Evolutionary conservation across 192 early-diverging fungal genomes (phyloP), one percentile per base, ranked within the genome.

Genomic region (Entomortierella chlamydospora): DNA sequence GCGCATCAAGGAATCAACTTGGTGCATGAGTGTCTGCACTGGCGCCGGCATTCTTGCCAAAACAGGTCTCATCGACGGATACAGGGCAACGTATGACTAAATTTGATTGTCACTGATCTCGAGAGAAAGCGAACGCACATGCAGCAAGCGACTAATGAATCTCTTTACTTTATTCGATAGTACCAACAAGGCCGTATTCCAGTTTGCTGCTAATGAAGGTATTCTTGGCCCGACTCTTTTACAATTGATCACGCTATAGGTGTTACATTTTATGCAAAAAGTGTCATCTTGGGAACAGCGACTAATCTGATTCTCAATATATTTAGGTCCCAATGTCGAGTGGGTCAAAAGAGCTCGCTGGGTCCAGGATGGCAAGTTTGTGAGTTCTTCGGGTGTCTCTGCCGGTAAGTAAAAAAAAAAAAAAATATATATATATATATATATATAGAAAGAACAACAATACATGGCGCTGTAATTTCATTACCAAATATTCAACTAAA

Each of bases 271-370:
- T n/a, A n/a, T n/a, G n/a, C n/a, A n/a, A n/a, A n/a, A n/a, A n/a
- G n/a, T n/a, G n/a, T n/a, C n/a, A n/a, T 54, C 25, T 54, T 2
- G 6, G 4, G 4, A 26, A 54, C 4, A 28, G 15, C 6, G 28
- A 31, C 29, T 22, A 43, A n/a, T 43, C 22, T 9, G n/a, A 31
- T 12, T 2, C 0, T 30, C 23, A 11, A 45, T 17, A 30, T 49
- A 25, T n/a, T 11, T 31, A 62, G 71, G 78, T 9, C 72, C 72
- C 12, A 82, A 84, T 25, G 83, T 87, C 12, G 63, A 72, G n/a
- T 88, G 86, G 86, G 54, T 87, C 26, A 81, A 76, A 23, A 80
- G 68, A 10, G 87, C 86, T 25, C 77, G 87, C 31, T 89, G 81
- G 82, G 84, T 89, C 4, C 62, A 80, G 23, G 87, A 89, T 72